Percentiles rank a stretch among this genome's conserved stretches.
Evolutionary conservation across 148 eudicot genomes (phyloP).

Genomic region (Drosera capensis): DNA sequence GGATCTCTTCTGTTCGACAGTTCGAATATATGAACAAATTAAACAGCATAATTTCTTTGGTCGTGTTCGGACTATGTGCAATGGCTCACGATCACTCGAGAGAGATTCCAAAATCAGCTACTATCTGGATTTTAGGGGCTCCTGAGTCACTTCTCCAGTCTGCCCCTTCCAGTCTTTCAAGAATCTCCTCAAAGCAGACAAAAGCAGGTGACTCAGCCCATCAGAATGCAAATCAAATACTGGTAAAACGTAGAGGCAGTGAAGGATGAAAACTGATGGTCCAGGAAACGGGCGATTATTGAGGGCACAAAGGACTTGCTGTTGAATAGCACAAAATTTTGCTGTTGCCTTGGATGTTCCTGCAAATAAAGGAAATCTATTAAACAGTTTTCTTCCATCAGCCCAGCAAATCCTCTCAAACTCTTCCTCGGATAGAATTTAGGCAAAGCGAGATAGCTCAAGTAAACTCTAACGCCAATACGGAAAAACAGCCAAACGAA

Average conservation of each 20-base stretch:
- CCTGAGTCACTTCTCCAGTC: slow-evolving; percentile 6
- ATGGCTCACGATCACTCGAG: too few species aligned
- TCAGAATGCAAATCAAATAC: slow-evolving; percentile 54
- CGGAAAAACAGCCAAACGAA: too few species aligned
- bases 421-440: too few species aligned
- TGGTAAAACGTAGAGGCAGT: slow-evolving; percentile 66
- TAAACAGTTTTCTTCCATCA: not conserved
- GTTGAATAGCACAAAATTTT: slow-evolving; percentile 76
- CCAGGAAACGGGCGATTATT: slow-evolving; percentile 61
- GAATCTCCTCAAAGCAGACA: slow-evolving; percentile 57
- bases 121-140: too few species aligned
- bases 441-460: too few species aligned
- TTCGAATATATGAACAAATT: too few species aligned
- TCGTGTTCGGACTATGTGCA: too few species aligned
- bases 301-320: slow-evolving; percentile 53
- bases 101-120: too few species aligned
- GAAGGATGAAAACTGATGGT: slow-evolving; percentile 58
- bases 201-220: slow-evolving; percentile 73
- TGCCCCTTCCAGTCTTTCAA: slow-evolving; percentile 21
- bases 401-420: too few species aligned
- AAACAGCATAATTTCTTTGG: too few species aligned
- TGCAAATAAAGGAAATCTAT: slow-evolving; percentile 18
- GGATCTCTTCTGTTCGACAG: too few species aligned
- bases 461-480: too few species aligned
- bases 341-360: slow-evolving; percentile 72